A percentile compares a stretch with the other conserved stretches of the same genome.
phyloP scores from a whole-genome alignment of 805 yeast genomes.

The Metschnikowia noctiluminum region DNA sequence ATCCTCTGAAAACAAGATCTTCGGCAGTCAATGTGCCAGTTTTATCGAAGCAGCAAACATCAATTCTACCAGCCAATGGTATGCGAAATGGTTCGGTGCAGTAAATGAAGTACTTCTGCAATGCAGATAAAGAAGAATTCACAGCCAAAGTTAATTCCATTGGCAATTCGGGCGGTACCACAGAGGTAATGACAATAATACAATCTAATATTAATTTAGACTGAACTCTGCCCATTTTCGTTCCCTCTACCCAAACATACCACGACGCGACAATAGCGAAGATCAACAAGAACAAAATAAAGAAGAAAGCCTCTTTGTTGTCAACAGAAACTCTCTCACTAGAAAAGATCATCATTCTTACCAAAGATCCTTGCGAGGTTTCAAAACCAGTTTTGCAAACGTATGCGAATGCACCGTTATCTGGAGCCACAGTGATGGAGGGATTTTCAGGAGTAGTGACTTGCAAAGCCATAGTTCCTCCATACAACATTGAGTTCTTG shows the following conservation, averaged over 20 bases:
- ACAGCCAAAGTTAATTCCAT: conserved; percentile 99
- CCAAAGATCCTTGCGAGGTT: conserved; percentile 95
- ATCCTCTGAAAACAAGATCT: conserved; percentile 92
- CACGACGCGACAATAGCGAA: conserved; percentile 95
- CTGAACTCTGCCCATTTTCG: conserved; percentile 91
- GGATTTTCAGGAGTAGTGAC: conserved; percentile 66
- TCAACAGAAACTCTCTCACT: conserved; percentile 96
- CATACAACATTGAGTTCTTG: conserved; percentile 83
- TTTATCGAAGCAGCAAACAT: conserved; percentile 97
- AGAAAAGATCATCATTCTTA: conserved; percentile 95
- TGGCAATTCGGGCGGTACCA: conserved; percentile 98
- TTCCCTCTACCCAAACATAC: conserved; percentile 98
- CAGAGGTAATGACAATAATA: conserved; percentile 92
- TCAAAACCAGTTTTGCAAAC: conserved; percentile 97
- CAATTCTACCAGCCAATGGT: conserved; percentile 96
- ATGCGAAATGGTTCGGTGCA: conserved; percentile 99
- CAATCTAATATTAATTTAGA: conserved; percentile 92
- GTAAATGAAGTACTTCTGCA: conserved; percentile 82
- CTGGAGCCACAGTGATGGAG: conserved; percentile 68
- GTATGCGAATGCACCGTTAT: conserved; percentile 84
- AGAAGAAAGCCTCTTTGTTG: conserved; percentile 88
- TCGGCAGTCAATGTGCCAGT: conserved; percentile 98
- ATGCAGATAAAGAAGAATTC: conserved; percentile 82
- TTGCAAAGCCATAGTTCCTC: conserved; percentile 95
- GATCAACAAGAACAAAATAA: conserved; percentile 81